Evolutionary conservation across 768 basidiomycete genomes (phyloP), one percentile per base, ranked within the genome.

Genomic region (Mycena crocata): DNA sequence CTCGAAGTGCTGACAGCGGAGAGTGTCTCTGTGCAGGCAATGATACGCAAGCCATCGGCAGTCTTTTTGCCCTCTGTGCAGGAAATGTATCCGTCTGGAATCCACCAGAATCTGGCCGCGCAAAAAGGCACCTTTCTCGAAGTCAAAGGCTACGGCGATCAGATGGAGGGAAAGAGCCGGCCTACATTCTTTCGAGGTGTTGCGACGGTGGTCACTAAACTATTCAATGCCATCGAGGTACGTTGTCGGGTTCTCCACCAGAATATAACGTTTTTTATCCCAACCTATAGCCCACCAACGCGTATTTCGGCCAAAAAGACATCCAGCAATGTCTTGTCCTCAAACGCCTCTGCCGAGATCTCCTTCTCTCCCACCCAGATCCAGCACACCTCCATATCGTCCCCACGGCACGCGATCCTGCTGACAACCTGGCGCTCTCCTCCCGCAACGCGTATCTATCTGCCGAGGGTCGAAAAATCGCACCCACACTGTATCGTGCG

Each of bases 251-350:
- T 9, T 45, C 34, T 34, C 30, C 56, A 12, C 9, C 19, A 40
- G 17, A 40, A 37, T 45, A 40, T 30, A 62, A 15, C 23, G 40
- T 49, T 28, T 54, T 31, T 54, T 32, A 60, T 17, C 42, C 12
- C 30, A 23, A n/a, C n/a, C 35, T 17, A n/a, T 76, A 97, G 95
- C 97, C 97, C 7, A 93, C 93, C 48, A 88, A 90, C 69, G 90
- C 93, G 24, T 98, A 99, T 78, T 98, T 99, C 68, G 97, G 98
- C 1, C 96, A 99, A 79, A 99, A 99, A 76, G 97, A 99, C 76
- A 98, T 99, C 58, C 98, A 99, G 75, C 98, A 99, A 76, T 95
- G 93, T 0, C 81, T 98, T 19, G 80, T 99, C 48, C 83, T 99
- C 34, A 90, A 92, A 35, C 88, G 90, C 5, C 82, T 99, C 78